Evolutionary conservation across 129 eudicot genomes (phyloP).

Genomic region (Lactuca sativa): DNA sequence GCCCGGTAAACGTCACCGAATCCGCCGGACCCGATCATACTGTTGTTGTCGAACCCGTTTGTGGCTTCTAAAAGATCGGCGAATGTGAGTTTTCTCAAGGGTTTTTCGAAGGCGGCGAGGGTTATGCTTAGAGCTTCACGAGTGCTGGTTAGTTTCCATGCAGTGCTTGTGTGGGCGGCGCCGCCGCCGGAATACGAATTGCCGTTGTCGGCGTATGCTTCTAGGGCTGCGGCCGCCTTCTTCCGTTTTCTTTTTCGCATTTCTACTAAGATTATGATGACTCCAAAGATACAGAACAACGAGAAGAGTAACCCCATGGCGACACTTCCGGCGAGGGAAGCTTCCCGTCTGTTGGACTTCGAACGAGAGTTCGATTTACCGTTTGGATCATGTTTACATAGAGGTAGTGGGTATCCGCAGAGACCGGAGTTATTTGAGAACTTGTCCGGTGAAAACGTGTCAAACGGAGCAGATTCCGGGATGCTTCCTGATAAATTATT

Average conservation of each 20-base stretch:
- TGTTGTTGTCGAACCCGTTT: conserved; percentile 74
- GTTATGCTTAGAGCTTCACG: conserved; percentile 87
- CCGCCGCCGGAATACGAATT: conserved; percentile 62
- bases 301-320: conserved; percentile 87
- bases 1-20: conserved; percentile 97
- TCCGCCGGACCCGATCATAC: conserved; percentile 84
- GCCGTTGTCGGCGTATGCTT: conserved; percentile 57
- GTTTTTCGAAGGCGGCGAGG: conserved; percentile 80
- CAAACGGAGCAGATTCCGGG: conserved; percentile 79
- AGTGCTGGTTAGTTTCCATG: conserved; percentile 78
- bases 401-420: conserved; percentile 77
- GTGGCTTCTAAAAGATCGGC: conserved; percentile 96
- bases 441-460: conserved; percentile 65
- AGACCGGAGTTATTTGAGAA: conserved; percentile 79
- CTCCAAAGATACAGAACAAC: conserved; percentile 78
- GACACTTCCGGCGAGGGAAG: conserved; percentile 86
- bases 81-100: conserved; percentile 83
- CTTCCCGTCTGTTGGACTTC: conserved; percentile 59
- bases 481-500: conserved; percentile 70
- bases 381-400: conserved; percentile 30
- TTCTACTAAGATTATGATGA: conserved; percentile 62
- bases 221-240: conserved; percentile 74
- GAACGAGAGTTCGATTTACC: conserved; percentile 32
- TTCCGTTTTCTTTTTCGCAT: conserved; percentile 61
- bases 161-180: conserved; percentile 43